Conservation (phyloP, 2,329 filamentous ascomycete genomes). For the Elsinoe batatas region DNA sequence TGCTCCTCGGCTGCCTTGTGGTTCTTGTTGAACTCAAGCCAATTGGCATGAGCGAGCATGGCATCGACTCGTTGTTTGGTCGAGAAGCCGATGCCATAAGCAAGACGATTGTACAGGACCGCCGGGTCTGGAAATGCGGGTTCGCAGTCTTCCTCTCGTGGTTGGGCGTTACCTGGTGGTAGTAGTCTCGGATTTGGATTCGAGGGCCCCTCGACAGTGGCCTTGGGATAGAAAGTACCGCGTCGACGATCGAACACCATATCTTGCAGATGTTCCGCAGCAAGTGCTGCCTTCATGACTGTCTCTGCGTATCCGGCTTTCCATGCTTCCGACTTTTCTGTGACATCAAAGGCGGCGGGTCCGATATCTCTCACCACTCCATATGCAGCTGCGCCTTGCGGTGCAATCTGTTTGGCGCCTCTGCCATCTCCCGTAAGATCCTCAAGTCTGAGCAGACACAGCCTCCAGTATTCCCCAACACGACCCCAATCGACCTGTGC, state of each 20-base stretch:
- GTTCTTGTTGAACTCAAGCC: slow-evolving; percentile 66
- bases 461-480: slow-evolving; percentile 51
- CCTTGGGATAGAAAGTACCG: slow-evolving; percentile 57
- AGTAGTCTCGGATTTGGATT: slow-evolving; percentile 72
- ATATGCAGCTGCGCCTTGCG: slow-evolving; percentile 18
- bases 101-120: slow-evolving; percentile 67
- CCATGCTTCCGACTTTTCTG: slow-evolving; percentile 72
- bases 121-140: slow-evolving; percentile 61
- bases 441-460: slow-evolving; percentile 58
- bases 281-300: slow-evolving; percentile 65
- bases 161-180: slow-evolving; percentile 53
- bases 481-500: slow-evolving; percentile 59
- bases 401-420: slow-evolving; percentile 42
- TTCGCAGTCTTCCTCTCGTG: slow-evolving; percentile 66
- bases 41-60: slow-evolving; percentile 72
- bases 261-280: slow-evolving; percentile 72
- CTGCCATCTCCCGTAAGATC: slow-evolving; percentile 58
- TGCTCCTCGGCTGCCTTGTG: slow-evolving; percentile 58
- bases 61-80: slow-evolving; percentile 72
- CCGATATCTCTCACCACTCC: slow-evolving; percentile 43
- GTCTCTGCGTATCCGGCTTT: slow-evolving; percentile 74
- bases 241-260: slow-evolving; percentile 62
- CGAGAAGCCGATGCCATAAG: slow-evolving; percentile 71
- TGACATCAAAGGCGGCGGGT: slow-evolving; percentile 56
- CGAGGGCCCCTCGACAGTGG: slow-evolving; percentile 68